phyloP scores from a whole-genome alignment of 2,329 filamentous ascomycete species.

The Chaetomiaceae sp. region DNA sequence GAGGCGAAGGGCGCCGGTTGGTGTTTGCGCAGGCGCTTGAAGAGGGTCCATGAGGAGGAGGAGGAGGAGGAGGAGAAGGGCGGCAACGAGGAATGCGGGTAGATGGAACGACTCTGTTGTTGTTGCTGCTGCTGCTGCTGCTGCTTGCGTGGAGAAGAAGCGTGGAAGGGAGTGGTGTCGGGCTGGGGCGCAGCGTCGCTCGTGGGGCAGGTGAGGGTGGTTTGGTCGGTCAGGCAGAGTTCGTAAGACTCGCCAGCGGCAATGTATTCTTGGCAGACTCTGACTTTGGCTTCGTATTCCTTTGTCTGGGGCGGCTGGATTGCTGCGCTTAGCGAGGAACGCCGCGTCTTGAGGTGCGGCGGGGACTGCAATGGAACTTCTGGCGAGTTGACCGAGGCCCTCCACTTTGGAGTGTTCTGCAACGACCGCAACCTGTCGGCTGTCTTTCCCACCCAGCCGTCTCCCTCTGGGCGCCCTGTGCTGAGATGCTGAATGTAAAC shows the following conservation, averaged over 20 bases:
- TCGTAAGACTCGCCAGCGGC: slow-evolving; percentile 80
- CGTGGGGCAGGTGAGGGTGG: slow-evolving; percentile 50
- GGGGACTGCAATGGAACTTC: not conserved
- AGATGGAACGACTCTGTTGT: no score
- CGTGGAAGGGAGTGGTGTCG: slow-evolving; percentile 51
- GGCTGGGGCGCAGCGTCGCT: slow-evolving; percentile 41
- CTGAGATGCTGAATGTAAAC: slow-evolving; percentile 66
- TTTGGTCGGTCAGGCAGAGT: slow-evolving; percentile 75
- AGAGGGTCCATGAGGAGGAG: slow-evolving; percentile 62
- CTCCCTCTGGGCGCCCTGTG: slow-evolving; percentile 32
- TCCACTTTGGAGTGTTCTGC: slow-evolving; percentile 5
- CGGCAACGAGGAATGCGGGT: not conserved
- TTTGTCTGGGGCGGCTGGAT: slow-evolving; percentile 41
- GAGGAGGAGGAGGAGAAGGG: slow-evolving; percentile 6
- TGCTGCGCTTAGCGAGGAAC: slow-evolving; percentile 20
- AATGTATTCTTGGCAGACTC: slow-evolving; percentile 65
- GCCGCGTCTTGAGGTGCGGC: slow-evolving; percentile 1
- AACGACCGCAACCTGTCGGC: slow-evolving; percentile 28
- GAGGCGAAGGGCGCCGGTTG: slow-evolving; percentile 86
- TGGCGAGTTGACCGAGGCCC: slow-evolving; percentile 4
- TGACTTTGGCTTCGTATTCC: slow-evolving; percentile 64
- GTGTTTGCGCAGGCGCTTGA: slow-evolving; percentile 61
- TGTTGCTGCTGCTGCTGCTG: slow-evolving; percentile 1
- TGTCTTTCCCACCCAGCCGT: slow-evolving; percentile 44
- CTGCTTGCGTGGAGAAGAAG: slow-evolving; percentile 33